Evolutionary conservation across 768 basidiomycete species (phyloP).

Genomic region (Tulasnella sp.): DNA sequence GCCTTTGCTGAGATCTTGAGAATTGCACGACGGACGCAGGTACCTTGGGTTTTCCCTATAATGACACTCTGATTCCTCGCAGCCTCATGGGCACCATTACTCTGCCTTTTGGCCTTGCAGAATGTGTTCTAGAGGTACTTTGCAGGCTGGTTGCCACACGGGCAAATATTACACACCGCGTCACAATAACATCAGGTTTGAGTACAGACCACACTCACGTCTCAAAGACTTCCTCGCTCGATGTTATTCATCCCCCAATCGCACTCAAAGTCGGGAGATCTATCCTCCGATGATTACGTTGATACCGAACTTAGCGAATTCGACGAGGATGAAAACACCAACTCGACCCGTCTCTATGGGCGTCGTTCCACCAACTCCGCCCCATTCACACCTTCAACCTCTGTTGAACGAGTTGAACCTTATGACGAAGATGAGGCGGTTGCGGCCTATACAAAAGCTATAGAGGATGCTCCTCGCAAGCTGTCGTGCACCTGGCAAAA

Average conservation of each 20-base stretch:
- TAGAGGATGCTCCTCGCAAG: neutral
- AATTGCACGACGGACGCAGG: neutral
- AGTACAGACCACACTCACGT: no score
- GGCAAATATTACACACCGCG: no score
- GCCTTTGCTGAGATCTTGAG: neutral
- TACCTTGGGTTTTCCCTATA: neutral
- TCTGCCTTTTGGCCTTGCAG: no score
- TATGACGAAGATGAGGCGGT: neutral
- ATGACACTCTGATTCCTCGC: neutral
- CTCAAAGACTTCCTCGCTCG: no score
- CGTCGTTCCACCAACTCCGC: neutral
- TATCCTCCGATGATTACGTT: neutral
- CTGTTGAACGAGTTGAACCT: neutral
- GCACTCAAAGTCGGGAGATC: no score
- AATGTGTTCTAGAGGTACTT: no score
- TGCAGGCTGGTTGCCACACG: no score
- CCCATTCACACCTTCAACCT: neutral
- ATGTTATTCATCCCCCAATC: no score
- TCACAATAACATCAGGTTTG: no score
- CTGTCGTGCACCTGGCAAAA: conserved; percentile 2
- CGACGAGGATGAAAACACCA: neutral
- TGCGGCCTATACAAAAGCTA: neutral
- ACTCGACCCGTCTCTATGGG: neutral
- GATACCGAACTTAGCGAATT: neutral
- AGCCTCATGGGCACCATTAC: no score